A percentile compares a stretch with the other conserved stretches of the same genome.
Conservation (phyloP, 495 filamentous ascomycete species). For the Penicillium cosmopolitanum region DNA sequence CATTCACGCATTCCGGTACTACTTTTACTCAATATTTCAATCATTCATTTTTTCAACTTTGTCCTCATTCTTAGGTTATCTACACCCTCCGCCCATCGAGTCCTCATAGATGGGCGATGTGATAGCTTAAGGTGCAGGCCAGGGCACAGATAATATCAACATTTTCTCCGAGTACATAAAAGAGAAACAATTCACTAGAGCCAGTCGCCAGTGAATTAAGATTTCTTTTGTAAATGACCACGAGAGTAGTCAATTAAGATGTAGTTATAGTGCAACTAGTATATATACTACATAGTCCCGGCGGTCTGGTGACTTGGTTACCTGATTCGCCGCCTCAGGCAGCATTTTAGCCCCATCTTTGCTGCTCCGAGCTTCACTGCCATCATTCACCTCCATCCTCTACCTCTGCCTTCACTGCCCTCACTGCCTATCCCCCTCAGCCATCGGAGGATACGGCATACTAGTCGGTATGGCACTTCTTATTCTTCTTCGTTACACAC, state of each 20-base stretch:
- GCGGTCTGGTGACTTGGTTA: not conserved
- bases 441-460: conserved; percentile 6
- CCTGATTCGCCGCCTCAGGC: conserved; percentile 25
- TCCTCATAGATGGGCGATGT: too few relatives aligned
- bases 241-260: not conserved
- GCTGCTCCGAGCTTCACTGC: conserved; percentile 27
- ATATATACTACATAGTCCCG: too few relatives aligned
- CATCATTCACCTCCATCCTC: conserved; percentile 23
- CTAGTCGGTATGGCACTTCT: conserved; percentile 22
- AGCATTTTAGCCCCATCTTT: conserved; percentile 18
- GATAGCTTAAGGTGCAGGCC: not conserved
- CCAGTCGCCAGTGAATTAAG: too few relatives aligned
- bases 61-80: too few relatives aligned
- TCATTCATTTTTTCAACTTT: too few relatives aligned
- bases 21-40: too few relatives aligned
- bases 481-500: not conserved
- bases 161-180: too few relatives aligned
- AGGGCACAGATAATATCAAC: too few relatives aligned
- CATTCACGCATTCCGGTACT: too few relatives aligned
- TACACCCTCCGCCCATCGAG: too few relatives aligned
- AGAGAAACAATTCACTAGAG: too few relatives aligned
- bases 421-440: not conserved
- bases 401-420: conserved; percentile 10
- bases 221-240: too few relatives aligned
- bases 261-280: not conserved